Conservation (phyloP, 2,329 filamentous ascomycete species). For the Ophiostoma triangulosporum region DNA sequence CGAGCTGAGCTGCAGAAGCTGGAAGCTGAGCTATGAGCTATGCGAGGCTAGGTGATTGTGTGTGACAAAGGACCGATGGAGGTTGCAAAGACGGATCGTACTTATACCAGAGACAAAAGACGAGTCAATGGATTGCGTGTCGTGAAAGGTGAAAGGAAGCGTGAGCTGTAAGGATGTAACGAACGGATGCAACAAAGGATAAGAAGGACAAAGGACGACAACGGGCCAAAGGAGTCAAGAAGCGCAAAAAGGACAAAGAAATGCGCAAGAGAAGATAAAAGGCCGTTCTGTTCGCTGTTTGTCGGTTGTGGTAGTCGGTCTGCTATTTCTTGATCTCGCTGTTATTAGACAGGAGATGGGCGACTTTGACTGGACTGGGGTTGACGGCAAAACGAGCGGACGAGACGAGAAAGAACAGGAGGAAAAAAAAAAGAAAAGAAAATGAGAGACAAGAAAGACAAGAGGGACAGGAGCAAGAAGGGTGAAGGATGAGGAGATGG, state of each 20-base stretch:
- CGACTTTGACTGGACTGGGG: not conserved
- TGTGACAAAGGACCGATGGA: no score
- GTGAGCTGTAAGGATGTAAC: not conserved
- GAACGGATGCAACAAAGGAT: not conserved
- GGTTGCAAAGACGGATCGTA: no score
- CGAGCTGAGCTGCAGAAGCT: not conserved
- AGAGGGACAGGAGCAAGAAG: not conserved
- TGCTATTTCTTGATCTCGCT: not conserved
- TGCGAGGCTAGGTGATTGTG: not conserved
- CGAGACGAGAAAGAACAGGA: not conserved
- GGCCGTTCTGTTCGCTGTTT: not conserved
- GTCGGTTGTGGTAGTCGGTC: no score
- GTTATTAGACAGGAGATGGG: not conserved
- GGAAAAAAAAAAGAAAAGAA: no score
- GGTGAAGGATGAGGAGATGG: not conserved
- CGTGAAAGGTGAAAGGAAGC: not conserved
- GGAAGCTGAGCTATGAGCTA: no score
- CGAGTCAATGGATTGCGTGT: not conserved
- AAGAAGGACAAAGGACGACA: not conserved
- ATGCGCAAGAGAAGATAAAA: not conserved
- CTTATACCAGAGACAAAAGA: not conserved
- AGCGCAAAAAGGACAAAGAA: not conserved
- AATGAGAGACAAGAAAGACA: not conserved
- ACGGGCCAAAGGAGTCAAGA: not conserved
- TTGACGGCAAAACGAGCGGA: conserved; percentile 3